phyloP scores from a whole-genome alignment of 2,329 filamentous ascomycete species.

The Dichotomopilus funicola region DNA sequence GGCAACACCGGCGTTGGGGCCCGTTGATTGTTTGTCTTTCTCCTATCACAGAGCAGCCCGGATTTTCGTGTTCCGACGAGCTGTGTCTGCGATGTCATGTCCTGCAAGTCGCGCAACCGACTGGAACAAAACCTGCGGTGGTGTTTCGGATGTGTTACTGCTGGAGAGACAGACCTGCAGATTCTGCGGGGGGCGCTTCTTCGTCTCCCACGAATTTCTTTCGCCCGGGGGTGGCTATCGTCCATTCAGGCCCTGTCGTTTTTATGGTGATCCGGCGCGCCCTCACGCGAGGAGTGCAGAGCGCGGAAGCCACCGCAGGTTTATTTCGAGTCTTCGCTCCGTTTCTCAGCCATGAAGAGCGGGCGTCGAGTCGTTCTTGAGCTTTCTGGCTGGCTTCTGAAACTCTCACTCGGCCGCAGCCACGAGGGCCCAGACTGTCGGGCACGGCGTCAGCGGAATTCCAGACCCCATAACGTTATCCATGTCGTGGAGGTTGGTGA shows the following conservation, averaged over 20 bases:
- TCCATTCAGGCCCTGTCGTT: constrained; percentile 5
- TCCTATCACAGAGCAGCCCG: too few species aligned
- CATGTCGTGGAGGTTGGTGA: not conserved
- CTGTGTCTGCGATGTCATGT: too few species aligned
- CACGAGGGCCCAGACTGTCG: constrained; percentile 2
- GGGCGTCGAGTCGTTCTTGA: not conserved
- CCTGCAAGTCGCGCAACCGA: too few species aligned
- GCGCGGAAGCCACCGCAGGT: too few species aligned
- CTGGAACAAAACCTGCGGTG: too few species aligned
- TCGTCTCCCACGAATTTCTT: too few species aligned
- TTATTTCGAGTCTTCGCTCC: too few species aligned
- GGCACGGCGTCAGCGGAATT: not conserved
- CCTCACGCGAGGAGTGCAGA: constrained; percentile 2
- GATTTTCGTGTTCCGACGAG: too few species aligned
- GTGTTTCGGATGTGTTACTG: too few species aligned
- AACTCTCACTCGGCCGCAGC: not conserved
- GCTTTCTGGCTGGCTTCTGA: not conserved
- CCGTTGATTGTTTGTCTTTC: too few species aligned
- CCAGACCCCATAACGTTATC: not conserved
- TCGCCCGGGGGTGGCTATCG: not conserved
- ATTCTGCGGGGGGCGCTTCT: constrained; percentile 10
- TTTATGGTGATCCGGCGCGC: not conserved
- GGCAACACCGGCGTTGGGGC: not conserved
- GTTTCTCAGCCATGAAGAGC: not conserved
- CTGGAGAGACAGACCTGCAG: constrained; percentile 1